Evolutionary conservation across 306 rosid species (phyloP), one percentile per base, ranked within the genome.

Genomic region (Alnus glutinosa): DNA sequence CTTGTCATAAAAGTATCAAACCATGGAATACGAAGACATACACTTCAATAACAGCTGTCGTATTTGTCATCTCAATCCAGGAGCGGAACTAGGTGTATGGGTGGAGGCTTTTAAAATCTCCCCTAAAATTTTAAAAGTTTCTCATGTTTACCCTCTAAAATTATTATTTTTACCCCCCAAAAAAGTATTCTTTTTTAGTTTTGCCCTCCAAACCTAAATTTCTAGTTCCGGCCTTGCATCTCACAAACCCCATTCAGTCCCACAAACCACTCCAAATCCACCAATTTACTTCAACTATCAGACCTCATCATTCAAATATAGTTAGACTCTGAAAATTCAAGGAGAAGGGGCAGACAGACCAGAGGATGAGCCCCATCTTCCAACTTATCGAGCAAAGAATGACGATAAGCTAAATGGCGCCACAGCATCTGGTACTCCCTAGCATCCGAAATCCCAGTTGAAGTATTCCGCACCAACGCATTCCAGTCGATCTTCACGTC

Each of bases 341-440:
- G 52, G 52, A 30, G 28, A 13, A 62, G 15, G 13, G 46, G 19
- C 54, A 57, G 4, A 87, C 92, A 50, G 13, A 90, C 99, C 94
- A 90, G 15, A 81, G 92, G 98, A 18, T 83, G 79, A 61, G 59
- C 87, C 3, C 63, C 94, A 18, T 87, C 79, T 19, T 83, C 90
- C 3, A 90, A 63, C 30, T 72, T 80, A 2, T 90, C 89, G 9
- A 74, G 62, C 74, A 91, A 79, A 37, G 83, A 10, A 18, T 90
- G 76, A 4, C 85, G 88, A 77, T 96, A 96, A 1, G 99, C 98
- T 75, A 96, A 74, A 89, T 93, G 93, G 48, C 90, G 98, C 99
- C 99, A 96, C 2, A 96, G 75, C 98, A 96, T 88, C 83, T 91
- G 99, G 80, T 86, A 91, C 75, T 96, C 99, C 69, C 92, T 83